A percentile compares a stretch with the other conserved stretches of the same genome.
These are phyloP conservation scores for Triadica sebifera DNA, from an alignment of 345 rosid species.

Conservation along the genomic window DNA sequence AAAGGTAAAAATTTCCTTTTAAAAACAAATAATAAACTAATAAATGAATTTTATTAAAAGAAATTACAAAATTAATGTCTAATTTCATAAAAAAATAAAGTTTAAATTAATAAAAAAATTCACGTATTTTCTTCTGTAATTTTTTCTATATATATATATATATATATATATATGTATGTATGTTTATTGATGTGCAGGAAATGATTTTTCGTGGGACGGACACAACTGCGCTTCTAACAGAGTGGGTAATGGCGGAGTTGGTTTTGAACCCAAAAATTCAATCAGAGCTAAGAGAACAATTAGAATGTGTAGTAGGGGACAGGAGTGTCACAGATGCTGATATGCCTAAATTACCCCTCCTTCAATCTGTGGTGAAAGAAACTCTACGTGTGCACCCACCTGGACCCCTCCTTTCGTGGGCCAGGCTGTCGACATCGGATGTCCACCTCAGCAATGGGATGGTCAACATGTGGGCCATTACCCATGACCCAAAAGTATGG, in stretches of 20 bases:
- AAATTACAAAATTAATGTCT: too few species aligned
- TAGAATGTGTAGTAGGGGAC: conserved; percentile 18
- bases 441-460: conserved; percentile 49
- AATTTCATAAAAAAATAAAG: too few species aligned
- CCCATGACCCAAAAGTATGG: conserved; percentile 50
- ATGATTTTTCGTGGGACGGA: conserved; percentile 60
- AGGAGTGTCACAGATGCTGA: conserved; percentile 28
- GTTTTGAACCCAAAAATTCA: conserved; percentile 40
- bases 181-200: too few species aligned
- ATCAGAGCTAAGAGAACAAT: conserved; percentile 29
- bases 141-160: too few species aligned
- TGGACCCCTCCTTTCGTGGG: conserved; percentile 58
- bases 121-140: too few species aligned
- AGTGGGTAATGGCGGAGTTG: conserved; percentile 54
- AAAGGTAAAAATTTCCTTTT: too few species aligned
- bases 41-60: too few species aligned
- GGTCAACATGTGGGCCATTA: conserved; percentile 65
- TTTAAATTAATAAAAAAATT: too few species aligned
- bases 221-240: conserved; percentile 47
- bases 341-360: conserved; percentile 32
- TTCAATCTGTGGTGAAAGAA: conserved; percentile 52
- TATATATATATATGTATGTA: too few species aligned
- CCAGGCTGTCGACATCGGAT: conserved; percentile 48
- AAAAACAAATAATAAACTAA: too few species aligned
- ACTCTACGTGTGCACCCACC: conserved; percentile 54